Percentiles rank a stretch among this genome's conserved stretches.
phyloP scores from a whole-genome alignment of 495 filamentous ascomycete species.

The Thermochaetoides thermophila region DNA sequence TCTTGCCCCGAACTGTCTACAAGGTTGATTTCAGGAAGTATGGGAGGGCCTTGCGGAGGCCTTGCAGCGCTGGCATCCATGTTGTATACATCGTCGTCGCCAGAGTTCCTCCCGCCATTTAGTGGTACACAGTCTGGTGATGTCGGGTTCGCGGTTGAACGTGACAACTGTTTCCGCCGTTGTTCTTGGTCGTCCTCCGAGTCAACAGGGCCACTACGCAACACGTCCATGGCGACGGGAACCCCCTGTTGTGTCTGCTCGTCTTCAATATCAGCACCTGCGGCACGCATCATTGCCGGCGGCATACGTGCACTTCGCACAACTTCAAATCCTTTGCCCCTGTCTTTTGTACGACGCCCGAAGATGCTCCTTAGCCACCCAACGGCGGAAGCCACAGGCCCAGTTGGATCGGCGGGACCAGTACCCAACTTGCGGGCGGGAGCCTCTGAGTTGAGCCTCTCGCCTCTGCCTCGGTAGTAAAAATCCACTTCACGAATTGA shows the following conservation, averaged over 20 bases:
- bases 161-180: constrained; percentile 11
- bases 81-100: constrained; percentile 20
- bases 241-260: constrained; percentile 38
- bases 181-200: constrained; percentile 41
- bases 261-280: constrained; percentile 38
- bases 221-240: constrained; percentile 41
- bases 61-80: constrained; percentile 27
- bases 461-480: constrained; percentile 82
- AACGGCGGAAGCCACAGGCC: constrained; percentile 71
- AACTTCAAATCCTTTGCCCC: constrained; percentile 89
- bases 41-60: constrained; percentile 26
- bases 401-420: constrained; percentile 86
- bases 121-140: constrained; percentile 25
- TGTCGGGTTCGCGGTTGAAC: constrained; percentile 11
- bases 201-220: constrained; percentile 42
- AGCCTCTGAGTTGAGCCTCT: constrained; percentile 65
- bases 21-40: constrained; percentile 41
- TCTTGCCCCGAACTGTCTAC: no score
- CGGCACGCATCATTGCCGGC: constrained; percentile 39
- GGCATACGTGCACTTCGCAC: constrained; percentile 70
- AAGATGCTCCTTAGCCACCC: constrained; percentile 76
- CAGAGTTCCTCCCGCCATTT: constrained; percentile 27
- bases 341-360: constrained; percentile 72
- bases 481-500: constrained; percentile 86
- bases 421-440: constrained; percentile 78